Conservation (phyloP, 2,329 filamentous ascomycete genomes). For the Fusarium irregulare region DNA sequence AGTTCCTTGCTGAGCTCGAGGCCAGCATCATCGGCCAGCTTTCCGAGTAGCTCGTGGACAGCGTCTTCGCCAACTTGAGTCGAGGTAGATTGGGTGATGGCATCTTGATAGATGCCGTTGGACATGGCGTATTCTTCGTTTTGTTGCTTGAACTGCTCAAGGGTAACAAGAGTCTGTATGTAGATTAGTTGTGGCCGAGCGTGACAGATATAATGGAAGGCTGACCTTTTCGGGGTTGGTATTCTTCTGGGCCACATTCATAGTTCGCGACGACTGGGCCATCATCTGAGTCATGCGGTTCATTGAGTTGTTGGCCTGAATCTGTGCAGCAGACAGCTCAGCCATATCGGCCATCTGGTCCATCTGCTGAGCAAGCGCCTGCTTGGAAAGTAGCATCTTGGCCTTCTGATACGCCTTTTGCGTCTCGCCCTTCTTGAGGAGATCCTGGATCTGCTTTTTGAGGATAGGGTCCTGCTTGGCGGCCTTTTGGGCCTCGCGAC, state of each 20-base stretch:
- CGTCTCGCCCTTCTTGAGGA: slow-evolving; percentile 72
- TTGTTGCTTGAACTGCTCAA: slow-evolving; percentile 71
- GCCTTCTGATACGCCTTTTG: slow-evolving; percentile 72
- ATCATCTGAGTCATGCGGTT: slow-evolving; percentile 74
- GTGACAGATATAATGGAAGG: rapidly evolving
- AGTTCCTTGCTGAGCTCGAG: slow-evolving; percentile 85
- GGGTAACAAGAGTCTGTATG: slow-evolving; percentile 66
- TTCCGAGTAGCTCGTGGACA: slow-evolving; percentile 85
- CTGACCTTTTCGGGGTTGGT: slow-evolving; percentile 68
- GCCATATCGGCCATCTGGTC: slow-evolving; percentile 74
- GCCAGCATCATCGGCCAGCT: slow-evolving; percentile 89
- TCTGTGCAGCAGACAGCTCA: slow-evolving; percentile 69
- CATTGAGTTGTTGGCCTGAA: slow-evolving; percentile 73
- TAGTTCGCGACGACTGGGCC: slow-evolving; percentile 68
- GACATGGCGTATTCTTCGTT: slow-evolving; percentile 73
- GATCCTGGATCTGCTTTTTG: slow-evolving; percentile 72
- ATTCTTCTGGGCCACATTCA: slow-evolving; percentile 68
- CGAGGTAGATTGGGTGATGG: slow-evolving; percentile 81
- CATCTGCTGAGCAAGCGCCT: slow-evolving; percentile 72
- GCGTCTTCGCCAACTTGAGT: slow-evolving; percentile 82
- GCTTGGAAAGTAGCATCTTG: slow-evolving; percentile 70
- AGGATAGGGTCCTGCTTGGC: slow-evolving; percentile 69
- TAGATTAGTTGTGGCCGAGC: slow-evolving; percentile 3
- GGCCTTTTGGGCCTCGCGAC: slow-evolving; percentile 70
- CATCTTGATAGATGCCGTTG: slow-evolving; percentile 85